These are phyloP conservation scores for Hortaea sp. DNA, from an alignment of 2,329 filamentous ascomycete genomes.

Conservation along the genomic window DNA sequence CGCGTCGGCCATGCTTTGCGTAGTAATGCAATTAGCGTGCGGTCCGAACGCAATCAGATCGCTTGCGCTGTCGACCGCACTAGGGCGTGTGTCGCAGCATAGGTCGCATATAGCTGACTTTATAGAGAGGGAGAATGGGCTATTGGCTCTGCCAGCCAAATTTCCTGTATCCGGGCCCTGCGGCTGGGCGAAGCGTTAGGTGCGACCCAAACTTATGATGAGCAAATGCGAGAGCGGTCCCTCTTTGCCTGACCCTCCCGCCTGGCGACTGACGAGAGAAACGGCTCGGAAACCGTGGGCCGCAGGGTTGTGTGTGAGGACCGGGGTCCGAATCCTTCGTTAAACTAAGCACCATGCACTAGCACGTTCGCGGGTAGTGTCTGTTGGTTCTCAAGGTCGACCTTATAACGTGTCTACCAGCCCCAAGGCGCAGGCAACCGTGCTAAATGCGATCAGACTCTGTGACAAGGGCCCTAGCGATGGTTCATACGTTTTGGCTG, in stretches of 20 bases:
- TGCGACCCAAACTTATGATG: too few relatives aligned
- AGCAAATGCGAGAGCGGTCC: too few relatives aligned
- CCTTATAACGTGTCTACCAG: slow-evolving; percentile 16
- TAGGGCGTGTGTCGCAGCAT: too few relatives aligned
- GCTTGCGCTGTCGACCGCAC: too few relatives aligned
- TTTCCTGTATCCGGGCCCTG: too few relatives aligned
- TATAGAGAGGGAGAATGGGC: too few relatives aligned
- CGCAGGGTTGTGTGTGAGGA: slow-evolving; percentile 5
- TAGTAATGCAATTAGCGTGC: too few relatives aligned
- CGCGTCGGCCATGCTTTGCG: too few relatives aligned
- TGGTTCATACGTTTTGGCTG: slow-evolving; percentile 9
- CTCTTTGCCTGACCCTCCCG: neutral
- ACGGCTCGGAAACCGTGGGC: slow-evolving; percentile 1
- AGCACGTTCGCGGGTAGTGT: slow-evolving; percentile 11
- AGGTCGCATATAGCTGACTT: too few relatives aligned
- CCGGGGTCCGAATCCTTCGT: slow-evolving; percentile 14
- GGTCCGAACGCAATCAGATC: too few relatives aligned
- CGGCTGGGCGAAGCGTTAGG: too few relatives aligned
- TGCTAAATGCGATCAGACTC: slow-evolving; percentile 15
- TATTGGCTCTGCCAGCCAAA: too few relatives aligned
- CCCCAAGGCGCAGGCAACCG: slow-evolving; percentile 13
- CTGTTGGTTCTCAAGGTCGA: slow-evolving; percentile 17
- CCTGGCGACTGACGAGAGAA: neutral
- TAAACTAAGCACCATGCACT: slow-evolving; percentile 14
- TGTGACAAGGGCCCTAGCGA: slow-evolving; percentile 12